Base-by-base conservation (phyloP, 257 asterid genomes). In the Gentiana dahurica region DNA sequence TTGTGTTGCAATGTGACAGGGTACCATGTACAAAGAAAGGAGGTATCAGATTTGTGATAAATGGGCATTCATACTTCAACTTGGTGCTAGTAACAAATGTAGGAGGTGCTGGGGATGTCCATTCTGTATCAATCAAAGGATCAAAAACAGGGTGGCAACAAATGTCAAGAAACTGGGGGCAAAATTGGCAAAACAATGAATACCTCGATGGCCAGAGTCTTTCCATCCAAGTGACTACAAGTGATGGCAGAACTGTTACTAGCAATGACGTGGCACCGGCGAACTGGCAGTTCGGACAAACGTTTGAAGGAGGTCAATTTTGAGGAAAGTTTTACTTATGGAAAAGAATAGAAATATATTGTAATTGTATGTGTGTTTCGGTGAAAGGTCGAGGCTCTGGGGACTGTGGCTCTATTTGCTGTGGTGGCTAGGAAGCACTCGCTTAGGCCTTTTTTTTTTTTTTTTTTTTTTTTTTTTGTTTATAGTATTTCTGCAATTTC, bases 101-200 rank as follows among this genome's bases (percentile, higher is more conserved):
- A 2, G 98, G 73, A 0, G 98, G 96, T 4, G 93, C 95, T 0
- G 98, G 98, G 35, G 98, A 91, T 55, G 79, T 87, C 37, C 94
- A 79, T 48, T 54, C 94, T 0, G 80, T 87, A 1, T 81, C 90
- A 50, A 71, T 91, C 60, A 87, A 87, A 67, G 98, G 98, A 1
- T 77, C 95, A 1, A 75, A 41, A 0, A 75, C 89, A 1, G 94
- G 96, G 13, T 91, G 98, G 98, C 95, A 80, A 65, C 53, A 80
- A 12, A 62, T 91, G 96, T 87, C 95, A 2, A 66, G 96, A 54
- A 87, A 91, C 9, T 91, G 98, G 98, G 98, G 98, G 12, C 98
- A 91, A 47, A 91, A 91, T 32, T 91, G 96, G 98, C 98, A 91
- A 57, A 87, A 91, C 78, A 87, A 91, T 68, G 57, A 80, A 7